These are phyloP conservation scores for Debaryomyces castellii DNA, from an alignment of 805 yeast species.

Conservation along the genomic window DNA sequence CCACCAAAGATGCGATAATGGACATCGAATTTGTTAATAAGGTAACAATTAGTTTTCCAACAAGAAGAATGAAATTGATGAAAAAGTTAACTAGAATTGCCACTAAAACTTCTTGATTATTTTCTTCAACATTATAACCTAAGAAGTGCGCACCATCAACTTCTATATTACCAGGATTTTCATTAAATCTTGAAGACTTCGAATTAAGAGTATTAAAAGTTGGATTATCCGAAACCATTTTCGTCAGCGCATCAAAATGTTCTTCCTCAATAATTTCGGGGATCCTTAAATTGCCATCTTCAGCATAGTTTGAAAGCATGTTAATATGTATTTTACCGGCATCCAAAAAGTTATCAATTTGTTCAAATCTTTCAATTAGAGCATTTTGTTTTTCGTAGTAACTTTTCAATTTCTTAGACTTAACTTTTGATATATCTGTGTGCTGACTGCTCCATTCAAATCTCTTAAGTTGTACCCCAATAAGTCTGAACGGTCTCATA, in stretches of 20 bases:
- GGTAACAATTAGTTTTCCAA: slow-evolving; percentile 62
- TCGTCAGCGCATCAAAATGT: not conserved
- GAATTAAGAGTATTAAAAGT: slow-evolving; percentile 13
- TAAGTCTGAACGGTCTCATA: slow-evolving; percentile 33
- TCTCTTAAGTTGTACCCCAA: slow-evolving; percentile 29
- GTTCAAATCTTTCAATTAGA: slow-evolving; percentile 53
- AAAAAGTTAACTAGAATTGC: slow-evolving; percentile 67
- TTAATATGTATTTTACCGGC: slow-evolving; percentile 62
- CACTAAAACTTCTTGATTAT: slow-evolving; percentile 43
- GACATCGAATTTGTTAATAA: slow-evolving; percentile 71
- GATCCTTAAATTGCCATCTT: not conserved
- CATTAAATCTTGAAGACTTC: slow-evolving; percentile 30
- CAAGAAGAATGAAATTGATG: slow-evolving; percentile 55
- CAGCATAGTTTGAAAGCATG: slow-evolving; percentile 62
- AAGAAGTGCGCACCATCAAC: slow-evolving; percentile 56
- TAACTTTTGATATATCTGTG: slow-evolving; percentile 16
- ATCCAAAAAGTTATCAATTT: slow-evolving; percentile 65
- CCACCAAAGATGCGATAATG: slow-evolving; percentile 74
- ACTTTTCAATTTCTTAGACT: slow-evolving; percentile 26
- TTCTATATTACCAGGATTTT: slow-evolving; percentile 62
- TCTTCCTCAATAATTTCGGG: slow-evolving; percentile 2
- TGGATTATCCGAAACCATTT: not conserved
- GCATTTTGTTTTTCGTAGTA: slow-evolving; percentile 63
- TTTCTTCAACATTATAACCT: slow-evolving; percentile 46
- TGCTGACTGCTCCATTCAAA: slow-evolving; percentile 31